Evolutionary conservation across 129 eudicot species (phyloP).

Genomic region (Pseudognaphalium luteoalbum): DNA sequence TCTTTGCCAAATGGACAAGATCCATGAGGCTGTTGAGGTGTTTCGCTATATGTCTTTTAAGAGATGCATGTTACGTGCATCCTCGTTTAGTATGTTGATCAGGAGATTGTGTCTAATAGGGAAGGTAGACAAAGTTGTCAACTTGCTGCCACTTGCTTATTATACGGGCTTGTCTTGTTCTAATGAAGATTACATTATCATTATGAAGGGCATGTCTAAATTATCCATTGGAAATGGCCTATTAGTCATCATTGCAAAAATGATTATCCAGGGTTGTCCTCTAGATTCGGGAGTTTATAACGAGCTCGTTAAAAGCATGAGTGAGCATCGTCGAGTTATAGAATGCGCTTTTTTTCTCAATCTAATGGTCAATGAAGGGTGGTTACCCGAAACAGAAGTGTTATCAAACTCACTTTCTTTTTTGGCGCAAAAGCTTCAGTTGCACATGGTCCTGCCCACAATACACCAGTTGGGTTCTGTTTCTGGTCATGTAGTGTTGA

Average conservation of each 20-base stretch:
- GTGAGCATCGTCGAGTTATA: constrained; percentile 22
- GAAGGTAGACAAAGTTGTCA: constrained; percentile 38
- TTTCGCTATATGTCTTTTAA: constrained; percentile 56
- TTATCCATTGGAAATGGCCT: constrained; percentile 19
- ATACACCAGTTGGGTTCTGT: constrained; percentile 38
- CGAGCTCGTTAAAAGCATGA: constrained; percentile 44
- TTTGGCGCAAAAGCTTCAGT: constrained; percentile 43
- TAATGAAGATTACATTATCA: constrained; percentile 39
- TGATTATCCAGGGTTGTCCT: constrained; percentile 57
- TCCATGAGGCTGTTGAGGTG: constrained; percentile 58
- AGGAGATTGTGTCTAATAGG: constrained; percentile 42
- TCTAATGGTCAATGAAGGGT: constrained; percentile 50
- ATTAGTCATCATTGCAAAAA: constrained; percentile 42
- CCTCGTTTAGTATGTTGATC: constrained; percentile 48
- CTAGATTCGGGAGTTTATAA: constrained; percentile 55
- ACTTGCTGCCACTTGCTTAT: constrained; percentile 39
- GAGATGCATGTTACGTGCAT: constrained; percentile 33
- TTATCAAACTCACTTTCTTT: constrained; percentile 38
- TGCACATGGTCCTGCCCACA: constrained; percentile 44
- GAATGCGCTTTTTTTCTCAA: constrained; percentile 42
- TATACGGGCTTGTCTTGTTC: constrained; percentile 39
- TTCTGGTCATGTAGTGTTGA: constrained; percentile 39
- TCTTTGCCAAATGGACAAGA: constrained; percentile 50
- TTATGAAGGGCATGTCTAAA: constrained; percentile 44
- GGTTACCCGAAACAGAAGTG: constrained; percentile 53